Percentiles rank a stretch among this genome's conserved stretches.
Evolutionary conservation across 345 rosid species (phyloP).

Genomic region (Moringa oleifera): DNA sequence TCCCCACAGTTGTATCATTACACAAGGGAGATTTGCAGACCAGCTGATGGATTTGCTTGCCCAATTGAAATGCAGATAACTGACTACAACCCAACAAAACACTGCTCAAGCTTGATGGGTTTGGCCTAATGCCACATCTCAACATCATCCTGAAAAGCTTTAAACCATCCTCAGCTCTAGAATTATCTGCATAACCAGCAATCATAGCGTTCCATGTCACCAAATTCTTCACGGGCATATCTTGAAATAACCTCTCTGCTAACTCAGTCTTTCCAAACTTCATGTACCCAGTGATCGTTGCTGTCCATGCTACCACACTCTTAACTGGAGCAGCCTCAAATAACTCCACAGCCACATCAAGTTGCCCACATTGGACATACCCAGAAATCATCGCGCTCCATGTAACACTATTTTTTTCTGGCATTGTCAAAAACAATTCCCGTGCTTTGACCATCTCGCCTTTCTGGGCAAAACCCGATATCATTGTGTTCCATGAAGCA

Average conservation of each 20-base stretch:
- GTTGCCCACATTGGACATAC: constrained; percentile 37
- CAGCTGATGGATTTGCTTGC: constrained; percentile 74
- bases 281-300: constrained; percentile 58
- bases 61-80: constrained; percentile 55
- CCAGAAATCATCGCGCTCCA: constrained; percentile 83
- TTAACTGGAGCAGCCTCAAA: constrained; percentile 42
- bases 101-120: constrained; percentile 52
- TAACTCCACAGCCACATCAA: constrained; percentile 39
- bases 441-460: constrained; percentile 47
- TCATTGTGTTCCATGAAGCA: constrained; percentile 80
- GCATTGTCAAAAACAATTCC: constrained; percentile 43
- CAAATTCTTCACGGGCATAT: constrained; percentile 45
- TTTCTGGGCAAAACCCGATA: constrained; percentile 44
- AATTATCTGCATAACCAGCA: constrained; percentile 52
- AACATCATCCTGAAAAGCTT: constrained; percentile 51
- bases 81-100: constrained; percentile 68
- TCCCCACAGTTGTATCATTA: constrained; percentile 37
- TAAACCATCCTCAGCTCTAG: constrained; percentile 41
- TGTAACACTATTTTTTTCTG: constrained; percentile 48
- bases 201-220: constrained; percentile 86
- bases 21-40: constrained; percentile 44
- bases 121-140: constrained; percentile 33
- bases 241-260: constrained; percentile 47
- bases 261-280: constrained; percentile 37
- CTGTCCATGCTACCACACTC: constrained; percentile 70